Evolutionary conservation across 2,329 filamentous ascomycete genomes (phyloP), one percentile per base, ranked within the genome.

Genomic region (Lasiodiplodia sp.): DNA sequence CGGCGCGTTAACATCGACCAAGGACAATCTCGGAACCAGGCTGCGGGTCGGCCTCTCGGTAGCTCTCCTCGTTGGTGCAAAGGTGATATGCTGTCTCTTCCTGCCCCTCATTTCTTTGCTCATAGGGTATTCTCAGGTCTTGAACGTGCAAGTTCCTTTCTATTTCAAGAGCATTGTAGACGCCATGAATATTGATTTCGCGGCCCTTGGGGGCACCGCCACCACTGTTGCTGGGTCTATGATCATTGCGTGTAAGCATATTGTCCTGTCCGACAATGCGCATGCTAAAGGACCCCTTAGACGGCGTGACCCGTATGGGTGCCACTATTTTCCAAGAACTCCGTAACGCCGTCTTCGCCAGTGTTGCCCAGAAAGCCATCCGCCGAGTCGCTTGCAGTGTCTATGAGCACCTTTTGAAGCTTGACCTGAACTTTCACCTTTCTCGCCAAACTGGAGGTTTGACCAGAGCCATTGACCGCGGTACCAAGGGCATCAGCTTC

Each of bases 101-200:
- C 25, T 60, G 18, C 55, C 51, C 25, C n/a, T 62, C 40, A 21
- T 53, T 60, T 75, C 64, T 53, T 68, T 66, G 40, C 71, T 70
- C 49, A 69, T 71, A 58, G 51, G 31, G 38, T 57, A 25, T 31
- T 66, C 34, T 52, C 78, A 86, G 86, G 79, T 97, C 60, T 85
- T 99, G 76, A 99, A 98, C 79, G 96, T 99, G 18, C 94, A 99
- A 83, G 93, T 99, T 57, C 96, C 96, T 0, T 99, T 99, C 78
- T 99, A 97, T 85, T 99, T 99, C 85, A 98, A 98, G 85, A 94
- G 84, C 80, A 98, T 99, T 72, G 93, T 99, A 52, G 96, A 99
- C 80, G 90, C 93, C 23, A 97, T 99, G 93, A 99, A 99, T 79
- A 88, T 99, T 73, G 96, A 99, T 79, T 90, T 97, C 77, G 87